Evolutionary conservation across 768 basidiomycete genomes (phyloP), one percentile per base, ranked within the genome.

Genomic region (Lyophyllum semitale): DNA sequence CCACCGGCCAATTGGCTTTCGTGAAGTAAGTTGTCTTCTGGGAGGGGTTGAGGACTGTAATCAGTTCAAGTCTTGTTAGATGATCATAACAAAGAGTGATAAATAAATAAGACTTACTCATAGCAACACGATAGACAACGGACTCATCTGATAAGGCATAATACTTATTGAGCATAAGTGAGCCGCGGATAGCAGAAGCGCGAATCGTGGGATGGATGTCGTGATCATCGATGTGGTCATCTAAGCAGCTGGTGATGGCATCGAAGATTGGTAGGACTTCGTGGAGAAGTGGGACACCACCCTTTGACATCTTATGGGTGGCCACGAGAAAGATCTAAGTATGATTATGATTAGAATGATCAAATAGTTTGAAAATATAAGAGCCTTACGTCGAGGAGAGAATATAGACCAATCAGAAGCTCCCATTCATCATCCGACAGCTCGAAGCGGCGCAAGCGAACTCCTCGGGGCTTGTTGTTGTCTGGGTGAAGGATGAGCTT

Each of bases 201-300:
- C 41, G 18, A 17, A 46, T 17, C 4, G 18, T 20, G 0, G 55
- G 55, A 20, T 27, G 45, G 13, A 49, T 26, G 2, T 25, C 3
- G 1, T 12, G 7, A 51, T 68, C 37, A 4, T 53, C 47, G 4
- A 51, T 38, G 32, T 53, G 37, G 15, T 44, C 38, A 23, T 63
- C 60, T 22, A 68, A 40, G 3, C 32, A 15, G 1, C 29, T 32
- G 2, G 61, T 66, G 7, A 66, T 27, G 15, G 55, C 25, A 40
- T 68, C 60, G 27, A 66, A 59, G 51, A 60, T 26, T 1, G 60
- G 63, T 26, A 68, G 63, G n/a, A 68, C 60, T 26, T 64, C 45
- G 30, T 66, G 63, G 4, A 68, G 23, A 15, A 68, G 60, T 1
- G 64, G 29, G 1, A 55, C 43, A 40, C 40, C 17, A 17, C 26